Base-by-base conservation (phyloP, 352 stramenopile species). In the Phytophthora pisi region DNA sequence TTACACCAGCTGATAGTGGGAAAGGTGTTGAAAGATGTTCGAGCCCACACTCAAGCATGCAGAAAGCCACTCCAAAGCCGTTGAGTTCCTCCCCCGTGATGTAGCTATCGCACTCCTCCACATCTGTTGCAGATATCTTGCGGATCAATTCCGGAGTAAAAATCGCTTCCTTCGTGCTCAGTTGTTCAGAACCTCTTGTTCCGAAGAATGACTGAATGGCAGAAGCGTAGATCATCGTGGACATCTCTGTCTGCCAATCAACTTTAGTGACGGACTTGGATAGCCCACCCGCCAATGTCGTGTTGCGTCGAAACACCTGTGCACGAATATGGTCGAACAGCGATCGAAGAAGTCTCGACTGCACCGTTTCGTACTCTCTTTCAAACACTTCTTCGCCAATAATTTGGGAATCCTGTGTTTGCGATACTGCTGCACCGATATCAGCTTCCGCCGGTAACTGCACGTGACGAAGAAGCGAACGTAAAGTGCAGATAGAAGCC, bases 31-130 rank as follows among this genome's bases (percentile, higher is more conserved):
- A 77, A 50, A 76, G 57, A 42, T 63, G 55, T 4, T 72, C 67
- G 2, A 67, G 42, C 24, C 62, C 55, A 52, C 42, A 59, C 52
- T 90, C 79, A 50, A 78, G 74, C 50, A 79, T 72, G 20, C 72
- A 82, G 45, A 88, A 90, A 23, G 70, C 51, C 13, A 90, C 68
- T 7, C 81, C 81, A 54, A 87, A 90, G 8, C 81, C 81, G 58
- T 78, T 79, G 13, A 88, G 61, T 26, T 80, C 80, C 20, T 73
- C 69, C 18, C 46, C 63, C 56, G 36, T 51, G 11, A 68, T 46
- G 7, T 49, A 61, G 18, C 52, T 57, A 26, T 74, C 66, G 11
- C 53, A 63, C 51, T 79, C 66, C 5, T 75, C 60, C 4, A 64
- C 18, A 38, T 38, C 61, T 47, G n/a, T 68, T 18, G 63, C 63